Evolutionary conservation across 176 grass and related monocot genomes (phyloP), one percentile per base, ranked within the genome.

Genomic region (Avena sativa): DNA sequence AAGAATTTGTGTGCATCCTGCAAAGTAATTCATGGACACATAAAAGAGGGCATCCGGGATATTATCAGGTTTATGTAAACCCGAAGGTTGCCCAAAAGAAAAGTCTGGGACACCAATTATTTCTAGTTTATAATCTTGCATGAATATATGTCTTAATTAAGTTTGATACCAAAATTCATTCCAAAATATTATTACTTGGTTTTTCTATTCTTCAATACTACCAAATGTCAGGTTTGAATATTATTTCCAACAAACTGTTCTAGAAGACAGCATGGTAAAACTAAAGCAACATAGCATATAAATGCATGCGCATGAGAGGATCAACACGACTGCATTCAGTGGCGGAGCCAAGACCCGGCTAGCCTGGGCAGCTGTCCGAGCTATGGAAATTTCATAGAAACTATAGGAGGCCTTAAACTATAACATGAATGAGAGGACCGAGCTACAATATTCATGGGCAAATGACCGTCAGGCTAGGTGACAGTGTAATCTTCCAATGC

Each of bases 1-100:
- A 98, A 86, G 85, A 98, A 98, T 53, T 98, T 93, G 51, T 98
- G 96, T 40, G 93, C 96, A 89, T 98, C 96, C 96, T 98, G 84
- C 70, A 92, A 40, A 76, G 80, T 23, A 87, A 85, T 12, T 30
- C 26, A 90, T 25, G 64, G 79, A 86, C 69, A 61, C 9, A 55
- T 19, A 87, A 53, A 77, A 89, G 12, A 40, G 30, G 78, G 34
- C 13, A 34, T 6, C 48, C 23, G 30, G 21, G 48, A 76, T 76
- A 32, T 16, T 76, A 52, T 73, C 48, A 76, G 48, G 7, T 49
- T n/a, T 53, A 53, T 15, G 25, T 21, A 76, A 51, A 76, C 53
- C 25, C 5, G 49, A 28, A 75, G 48, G 23, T 52, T 75, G 13
- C 8, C 47, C 72, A 8, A 15, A 74, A 30, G 3, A 75, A 16